These are phyloP conservation scores for Dillenia turbinata DNA, from an alignment of 164 flowering plant species.

Conservation along the genomic window DNA sequence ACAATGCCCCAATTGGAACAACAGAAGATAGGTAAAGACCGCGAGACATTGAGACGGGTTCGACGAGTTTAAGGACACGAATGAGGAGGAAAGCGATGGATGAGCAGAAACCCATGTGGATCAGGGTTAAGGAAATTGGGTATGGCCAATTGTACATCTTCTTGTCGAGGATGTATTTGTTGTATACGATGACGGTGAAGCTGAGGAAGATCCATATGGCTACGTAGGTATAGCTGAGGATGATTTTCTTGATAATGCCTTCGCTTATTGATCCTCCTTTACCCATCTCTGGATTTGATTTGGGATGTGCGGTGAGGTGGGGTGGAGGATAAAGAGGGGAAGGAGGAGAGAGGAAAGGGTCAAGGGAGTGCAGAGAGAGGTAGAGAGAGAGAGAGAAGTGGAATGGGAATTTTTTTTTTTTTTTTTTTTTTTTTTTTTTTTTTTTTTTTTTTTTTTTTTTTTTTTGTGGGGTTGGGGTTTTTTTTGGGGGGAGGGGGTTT, in stretches of 20 bases:
- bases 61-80: slow-evolving; percentile 18
- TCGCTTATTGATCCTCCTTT: slow-evolving; percentile 6
- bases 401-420: too few species aligned
- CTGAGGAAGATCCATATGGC: slow-evolving; percentile 28
- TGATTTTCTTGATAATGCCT: slow-evolving; percentile 20
- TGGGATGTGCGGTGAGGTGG: neutral
- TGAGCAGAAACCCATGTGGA: slow-evolving; percentile 27
- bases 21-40: slow-evolving; percentile 17
- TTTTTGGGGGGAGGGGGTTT: too few species aligned
- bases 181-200: slow-evolving; percentile 28
- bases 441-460: too few species aligned
- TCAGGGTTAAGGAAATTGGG: slow-evolving; percentile 30
- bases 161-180: slow-evolving; percentile 31
- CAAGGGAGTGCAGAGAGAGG: too few species aligned
- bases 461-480: too few species aligned
- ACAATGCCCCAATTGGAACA: slow-evolving; percentile 24
- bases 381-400: too few species aligned
- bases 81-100: slow-evolving; percentile 23
- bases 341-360: too few species aligned
- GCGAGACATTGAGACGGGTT: slow-evolving; percentile 18
- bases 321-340: neutral
- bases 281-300: neutral
- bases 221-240: slow-evolving; percentile 24
- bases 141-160: slow-evolving; percentile 33
- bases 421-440: too few species aligned